Evolutionary conservation across 441 rosid genomes (phyloP), one percentile per base, ranked within the genome.

Genomic region (Populus hybrid): DNA sequence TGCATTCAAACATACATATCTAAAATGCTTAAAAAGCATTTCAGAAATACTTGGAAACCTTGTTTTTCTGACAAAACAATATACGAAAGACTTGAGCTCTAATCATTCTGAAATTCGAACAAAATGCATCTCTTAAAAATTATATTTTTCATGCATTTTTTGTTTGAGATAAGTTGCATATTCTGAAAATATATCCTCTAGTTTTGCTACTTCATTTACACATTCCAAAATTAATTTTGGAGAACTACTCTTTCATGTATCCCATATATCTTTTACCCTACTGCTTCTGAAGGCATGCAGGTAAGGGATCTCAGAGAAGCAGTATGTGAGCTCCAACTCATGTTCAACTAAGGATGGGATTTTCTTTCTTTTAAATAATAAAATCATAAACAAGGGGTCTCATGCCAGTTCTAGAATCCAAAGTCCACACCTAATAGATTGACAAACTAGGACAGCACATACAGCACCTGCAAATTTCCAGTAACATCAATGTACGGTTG

Each of bases 401-500:
- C 64, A 6, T 20, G 10, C 64, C 4, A 57, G 64, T 57, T 23
- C 63, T 20, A 20, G 23, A 40, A 61, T 53, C 53, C 32, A 11
- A 61, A 28, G 28, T 67, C 26, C 23, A 78, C 10, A 57, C 23
- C 23, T 57, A 20, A 75, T 21, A 72, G 78, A 65, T 32, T 72
- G 36, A n/a, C 71, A 42, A 6, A 71, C 7, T 26, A 38, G 59
- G 28, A 75, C 59, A 72, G 42, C 4, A 69, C 23, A 70, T 20
- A 72, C 21, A 71, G 75, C 75, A 89, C 99, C 97, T 92, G 97
- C 78, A 94, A 87, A 87, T 90, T 86, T 84, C 99, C 99, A 11
- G 99, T 93, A 85, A 92, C 89, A 76, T 96, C 99, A 84, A 96
- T 94, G 78, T 83, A 84, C 28, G 97, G 93, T 75, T 91, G 90